Evolutionary conservation across 1,284 basidiomycete genomes (phyloP).

Genomic region (Ganoderma lucidum): DNA sequence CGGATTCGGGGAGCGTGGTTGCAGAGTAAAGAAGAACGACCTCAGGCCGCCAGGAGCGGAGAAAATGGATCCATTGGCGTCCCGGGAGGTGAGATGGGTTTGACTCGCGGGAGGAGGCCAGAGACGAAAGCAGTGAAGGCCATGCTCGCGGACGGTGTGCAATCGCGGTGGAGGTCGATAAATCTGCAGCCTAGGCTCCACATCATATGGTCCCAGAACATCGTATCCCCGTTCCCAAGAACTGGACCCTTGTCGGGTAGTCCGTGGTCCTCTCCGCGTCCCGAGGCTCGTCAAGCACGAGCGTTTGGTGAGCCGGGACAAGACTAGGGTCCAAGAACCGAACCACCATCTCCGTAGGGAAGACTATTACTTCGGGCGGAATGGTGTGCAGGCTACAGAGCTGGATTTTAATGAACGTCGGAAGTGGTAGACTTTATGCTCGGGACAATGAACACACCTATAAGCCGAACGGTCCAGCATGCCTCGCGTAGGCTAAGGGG

Average conservation of each 20-base stretch:
- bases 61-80: neutral
- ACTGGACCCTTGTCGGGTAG: neutral
- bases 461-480: too few relatives aligned
- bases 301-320: neutral
- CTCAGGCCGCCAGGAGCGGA: neutral
- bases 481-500: too few relatives aligned
- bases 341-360: neutral
- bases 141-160: neutral
- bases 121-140: neutral
- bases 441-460: neutral
- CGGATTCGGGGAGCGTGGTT: neutral
- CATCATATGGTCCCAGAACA: neutral
- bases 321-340: neutral
- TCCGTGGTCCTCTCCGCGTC: neutral
- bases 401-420: neutral
- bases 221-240: neutral
- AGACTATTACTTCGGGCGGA: neutral
- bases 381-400: neutral
- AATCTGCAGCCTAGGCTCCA: too few relatives aligned
- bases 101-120: neutral
- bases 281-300: neutral
- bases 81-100: neutral
- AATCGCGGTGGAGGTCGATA: neutral
- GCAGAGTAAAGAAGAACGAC: neutral
- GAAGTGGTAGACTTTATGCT: neutral